phyloP scores from a whole-genome alignment of 805 yeast genomes.

The Pichia cephalocereana region DNA sequence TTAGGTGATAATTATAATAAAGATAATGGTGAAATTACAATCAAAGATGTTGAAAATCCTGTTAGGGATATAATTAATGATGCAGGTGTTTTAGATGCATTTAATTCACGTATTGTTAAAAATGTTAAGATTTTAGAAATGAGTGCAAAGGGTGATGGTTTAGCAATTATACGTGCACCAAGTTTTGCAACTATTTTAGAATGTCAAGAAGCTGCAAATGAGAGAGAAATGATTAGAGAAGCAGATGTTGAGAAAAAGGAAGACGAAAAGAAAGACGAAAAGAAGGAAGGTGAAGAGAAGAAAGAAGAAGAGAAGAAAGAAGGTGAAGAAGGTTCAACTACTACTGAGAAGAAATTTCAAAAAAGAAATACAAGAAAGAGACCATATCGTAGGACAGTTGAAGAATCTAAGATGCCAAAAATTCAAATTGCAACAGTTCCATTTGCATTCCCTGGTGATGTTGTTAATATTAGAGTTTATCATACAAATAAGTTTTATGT shows the following conservation, averaged over 20 bases:
- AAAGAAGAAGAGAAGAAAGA: too few species aligned
- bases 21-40: slow-evolving; percentile 18
- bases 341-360: not conserved
- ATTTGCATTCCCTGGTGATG: slow-evolving; percentile 82
- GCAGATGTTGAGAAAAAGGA: not conserved
- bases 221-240: slow-evolving; percentile 2
- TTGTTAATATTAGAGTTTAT: slow-evolving; percentile 58
- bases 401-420: slow-evolving; percentile 9
- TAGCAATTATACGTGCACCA: slow-evolving; percentile 63
- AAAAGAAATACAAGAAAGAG: slow-evolving; percentile 1
- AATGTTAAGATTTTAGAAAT: slow-evolving; percentile 50
- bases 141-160: slow-evolving; percentile 81
- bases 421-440: slow-evolving; percentile 71
- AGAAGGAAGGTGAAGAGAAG: too few species aligned
- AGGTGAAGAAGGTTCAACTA: too few species aligned
- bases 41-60: slow-evolving; percentile 52
- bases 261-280: not conserved
- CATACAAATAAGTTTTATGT: slow-evolving; percentile 69
- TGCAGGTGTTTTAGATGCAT: slow-evolving; percentile 33
- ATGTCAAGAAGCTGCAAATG: slow-evolving; percentile 8
- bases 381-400: slow-evolving; percentile 10
- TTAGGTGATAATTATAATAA: not conserved
- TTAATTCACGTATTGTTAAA: slow-evolving; percentile 47
- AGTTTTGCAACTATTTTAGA: slow-evolving; percentile 22
- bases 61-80: slow-evolving; percentile 58